Evolutionary conservation across 495 filamentous ascomycete genomes (phyloP), one percentile per base, ranked within the genome.

Genomic region (Hypomontagnella monticulosa): DNA sequence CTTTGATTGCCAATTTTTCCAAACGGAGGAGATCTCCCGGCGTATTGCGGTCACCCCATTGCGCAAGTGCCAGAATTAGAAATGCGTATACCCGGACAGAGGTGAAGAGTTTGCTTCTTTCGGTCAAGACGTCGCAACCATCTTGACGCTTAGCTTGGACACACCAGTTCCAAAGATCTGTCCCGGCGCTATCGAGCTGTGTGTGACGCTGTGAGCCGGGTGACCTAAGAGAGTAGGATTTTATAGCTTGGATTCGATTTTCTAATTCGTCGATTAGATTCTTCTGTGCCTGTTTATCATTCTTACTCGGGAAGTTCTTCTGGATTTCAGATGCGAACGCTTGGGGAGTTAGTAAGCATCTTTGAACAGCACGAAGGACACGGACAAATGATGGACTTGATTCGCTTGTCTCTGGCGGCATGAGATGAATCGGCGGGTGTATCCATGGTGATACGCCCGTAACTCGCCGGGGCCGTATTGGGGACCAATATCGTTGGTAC

Each of bases 131-230:
- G 48, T 63, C 52, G 10, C 47, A 30, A 19, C 34, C 58, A 27
- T 53, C 50, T 12, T 73, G 71, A 38, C 80, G 76, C 47, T 69
- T 72, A 20, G 88, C 66, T 7, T 83, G 80, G 3, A 85, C 87
- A 52, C 87, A 84, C 14, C 86, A 65, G 66, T 94, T 93, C 90
- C 90, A 93, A 18, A 93, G 72, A 30, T 76, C 76, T 5, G 80
- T 84, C 2, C 84, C 89, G 9, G 74, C 61, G 18, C 50, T 65
- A 47, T 89, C 87, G n/a, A 88, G 75, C 34, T 85, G 83, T 20
- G 70, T 66, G 53, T 72, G 72, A 14, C 65, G 67, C 20, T 64
- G 62, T n/a, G 59, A 52, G 27, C 48, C 49, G 19, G 64, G 61
- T 23, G 59, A 63, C 27, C 61, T 71, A 3, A 66, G 55, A 27